Evolutionary conservation across 2,329 filamentous ascomycete genomes (phyloP), one percentile per base, ranked within the genome.

Genomic region (Trichoderma guizhouense): DNA sequence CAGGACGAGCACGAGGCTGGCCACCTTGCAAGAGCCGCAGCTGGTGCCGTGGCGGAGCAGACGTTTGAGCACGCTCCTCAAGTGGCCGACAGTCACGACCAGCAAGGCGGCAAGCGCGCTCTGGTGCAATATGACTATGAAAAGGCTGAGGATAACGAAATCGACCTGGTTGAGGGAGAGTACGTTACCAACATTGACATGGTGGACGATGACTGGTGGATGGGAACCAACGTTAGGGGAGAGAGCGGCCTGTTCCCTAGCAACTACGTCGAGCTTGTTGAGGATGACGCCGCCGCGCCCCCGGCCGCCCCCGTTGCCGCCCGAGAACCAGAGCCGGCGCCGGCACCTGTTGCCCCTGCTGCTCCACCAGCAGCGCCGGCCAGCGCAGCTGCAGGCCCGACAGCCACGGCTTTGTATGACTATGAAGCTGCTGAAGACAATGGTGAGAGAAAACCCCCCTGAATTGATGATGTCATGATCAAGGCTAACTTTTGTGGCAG

Each of bases 181-280:
- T 89, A 91, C 74, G 92, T 99, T 47, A 94, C 89, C 28, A 92
- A 97, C 79, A 97, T 99, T 77, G 94, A 98, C 74, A 97, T 97
- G 93, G 94, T 99, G 2, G 96, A 98, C 77, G 92, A 97, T 66
- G 95, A 99, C 80, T 99, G 96, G 96, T 99, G 96, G 96, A 92
- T 97, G 88, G 96, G 97, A 57, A 93, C 92, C 75, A 99, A 98
- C 84, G 84, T 87, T 26, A 87, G 86, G 73, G 96, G 96, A 76
- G 94, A 98, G 81, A 91, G 87, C 72, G 96, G 96, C 62, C 86
- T 99, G 43, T 98, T 99, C 86, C 96, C 96, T 6, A 96, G 93
- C 84, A 98, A 98, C 85, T 99, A 99, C 76, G 95, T 99, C 68
- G 94, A 97, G 81, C 82, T 97, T 26, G 86, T 96, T 43, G 91